phyloP scores from a whole-genome alignment of 805 yeast genomes.

The Pichia ethanolica region DNA sequence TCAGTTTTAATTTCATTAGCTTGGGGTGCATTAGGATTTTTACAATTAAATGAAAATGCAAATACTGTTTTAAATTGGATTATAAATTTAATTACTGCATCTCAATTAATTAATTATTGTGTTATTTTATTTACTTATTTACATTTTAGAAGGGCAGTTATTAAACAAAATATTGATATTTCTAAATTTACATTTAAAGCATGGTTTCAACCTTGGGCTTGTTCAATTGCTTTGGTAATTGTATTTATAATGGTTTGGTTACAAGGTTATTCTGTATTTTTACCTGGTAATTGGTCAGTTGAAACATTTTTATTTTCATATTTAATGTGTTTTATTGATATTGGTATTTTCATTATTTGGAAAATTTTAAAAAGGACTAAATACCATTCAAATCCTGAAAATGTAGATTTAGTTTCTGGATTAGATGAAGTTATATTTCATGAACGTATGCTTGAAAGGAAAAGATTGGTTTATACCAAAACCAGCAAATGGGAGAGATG shows the following conservation, averaged over 20 bases:
- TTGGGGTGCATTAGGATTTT: constrained; percentile 63
- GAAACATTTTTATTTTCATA: constrained; percentile 61
- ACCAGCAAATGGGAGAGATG: constrained; percentile 1
- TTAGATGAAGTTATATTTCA: constrained; percentile 52
- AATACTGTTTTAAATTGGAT: constrained; percentile 67
- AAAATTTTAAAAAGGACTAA: constrained; percentile 45
- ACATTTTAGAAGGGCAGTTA: constrained; percentile 53
- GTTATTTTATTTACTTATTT: constrained; percentile 51
- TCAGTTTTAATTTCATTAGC: constrained; percentile 44
- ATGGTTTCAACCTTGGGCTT: constrained; percentile 30
- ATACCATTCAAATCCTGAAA: constrained; percentile 34
- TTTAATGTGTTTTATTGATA: constrained; percentile 56
- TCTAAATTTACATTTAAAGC: constrained; percentile 41
- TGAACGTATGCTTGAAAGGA: constrained; percentile 29
- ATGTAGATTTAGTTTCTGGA: constrained; percentile 49
- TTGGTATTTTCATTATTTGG: constrained; percentile 43
- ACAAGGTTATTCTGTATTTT: constrained; percentile 44
- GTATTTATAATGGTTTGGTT: constrained; percentile 33
- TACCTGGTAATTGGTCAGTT: constrained; percentile 58
- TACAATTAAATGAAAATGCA: constrained; percentile 55
- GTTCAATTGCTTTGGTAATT: constrained; percentile 15
- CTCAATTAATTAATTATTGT: constrained; percentile 57
- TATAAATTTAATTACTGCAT: constrained; percentile 60
- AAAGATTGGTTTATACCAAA: constrained; percentile 5
- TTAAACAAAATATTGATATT: constrained; percentile 44